Conservation (phyloP, 2,329 filamentous ascomycete genomes). For the Xylaria sp. region DNA sequence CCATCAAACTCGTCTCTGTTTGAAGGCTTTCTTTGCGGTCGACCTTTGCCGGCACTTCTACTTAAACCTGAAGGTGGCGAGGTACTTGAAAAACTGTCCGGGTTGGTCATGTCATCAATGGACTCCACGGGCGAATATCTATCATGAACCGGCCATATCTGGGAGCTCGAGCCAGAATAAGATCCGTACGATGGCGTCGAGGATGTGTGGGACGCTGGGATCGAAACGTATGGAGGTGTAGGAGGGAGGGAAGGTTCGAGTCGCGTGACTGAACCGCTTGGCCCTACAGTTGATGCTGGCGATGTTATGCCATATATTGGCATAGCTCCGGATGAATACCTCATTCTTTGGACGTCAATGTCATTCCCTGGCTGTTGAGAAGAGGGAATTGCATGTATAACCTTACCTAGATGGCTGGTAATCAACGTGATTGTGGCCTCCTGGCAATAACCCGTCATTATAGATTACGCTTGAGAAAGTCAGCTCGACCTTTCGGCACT, state of each 20-base stretch:
- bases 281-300: conserved; percentile 41
- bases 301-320: conserved; percentile 45
- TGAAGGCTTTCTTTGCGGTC: conserved; percentile 74
- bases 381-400: conserved; percentile 37
- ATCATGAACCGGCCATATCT: conserved; percentile 60
- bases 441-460: conserved; percentile 46
- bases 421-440: conserved; percentile 43
- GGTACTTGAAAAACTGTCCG: conserved; percentile 60
- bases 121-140: conserved; percentile 68
- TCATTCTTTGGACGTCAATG: conserved; percentile 55
- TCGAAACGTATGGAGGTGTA: conserved; percentile 55
- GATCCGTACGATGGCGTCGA: conserved; percentile 49
- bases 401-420: conserved; percentile 51
- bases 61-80: conserved; percentile 56
- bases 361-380: conserved; percentile 48
- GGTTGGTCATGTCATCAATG: conserved; percentile 66
- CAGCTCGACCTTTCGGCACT: conserved; percentile 42
- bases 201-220: conserved; percentile 52
- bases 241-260: conserved; percentile 54
- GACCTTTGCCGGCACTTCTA: conserved; percentile 60
- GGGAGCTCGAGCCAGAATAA: conserved; percentile 55
- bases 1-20: conserved; percentile 92
- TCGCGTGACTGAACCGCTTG: conserved; percentile 53
- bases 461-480: conserved; percentile 48
- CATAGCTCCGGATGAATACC: conserved; percentile 53